Evolutionary conservation across 371 early-diverging fungal genomes (phyloP), one percentile per base, ranked within the genome.

Genomic region (Circinella umbellata): DNA sequence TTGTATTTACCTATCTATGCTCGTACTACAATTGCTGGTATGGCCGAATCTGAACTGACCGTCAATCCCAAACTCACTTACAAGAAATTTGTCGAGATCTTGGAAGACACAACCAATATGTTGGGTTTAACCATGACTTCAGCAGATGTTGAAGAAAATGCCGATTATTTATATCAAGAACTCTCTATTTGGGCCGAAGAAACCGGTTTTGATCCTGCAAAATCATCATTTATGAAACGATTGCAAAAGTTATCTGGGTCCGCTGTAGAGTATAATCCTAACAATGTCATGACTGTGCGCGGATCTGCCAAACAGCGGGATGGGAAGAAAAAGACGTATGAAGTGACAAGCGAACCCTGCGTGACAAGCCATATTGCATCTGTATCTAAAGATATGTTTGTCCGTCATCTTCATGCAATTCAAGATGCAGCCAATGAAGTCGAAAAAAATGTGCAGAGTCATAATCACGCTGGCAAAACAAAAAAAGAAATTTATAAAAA

Each of bases 371-470:
- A 79, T 42, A 79, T 86, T 42, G 74, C 79, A 5, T 72, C 75
- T 0, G 75, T 86, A 36, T 83, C 87, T 39, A 74, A 78, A 60
- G 85, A 80, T 10, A 72, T 86, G 63, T 85, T 83, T 57, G 74
- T 76, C 1, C 75, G 79, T 53, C 71, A 77, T 11, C 59, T 83
- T 11, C 59, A 83, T 3, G 72, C 70, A 17, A 76, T 81, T 61
- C 78, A 72, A 54, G 69, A 74, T 60, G 67, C 74, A 63, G 68
- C 67, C 59, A 57, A 71, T 46, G 69, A 71, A 54, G 73, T 64
- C 0, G 60, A 67, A 59, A 39, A 51, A 51, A 38, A 47, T 14
- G 54, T 4, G 54, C 57, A 64, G 37, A 37, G 4, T 3, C 13
- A 18, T 15, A 47, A 61, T 2, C 6, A 42, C 0, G 11, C 11